Evolutionary conservation across 1,284 basidiomycete genomes (phyloP), one percentile per base, ranked within the genome.

Genomic region (Mycena sp.): DNA sequence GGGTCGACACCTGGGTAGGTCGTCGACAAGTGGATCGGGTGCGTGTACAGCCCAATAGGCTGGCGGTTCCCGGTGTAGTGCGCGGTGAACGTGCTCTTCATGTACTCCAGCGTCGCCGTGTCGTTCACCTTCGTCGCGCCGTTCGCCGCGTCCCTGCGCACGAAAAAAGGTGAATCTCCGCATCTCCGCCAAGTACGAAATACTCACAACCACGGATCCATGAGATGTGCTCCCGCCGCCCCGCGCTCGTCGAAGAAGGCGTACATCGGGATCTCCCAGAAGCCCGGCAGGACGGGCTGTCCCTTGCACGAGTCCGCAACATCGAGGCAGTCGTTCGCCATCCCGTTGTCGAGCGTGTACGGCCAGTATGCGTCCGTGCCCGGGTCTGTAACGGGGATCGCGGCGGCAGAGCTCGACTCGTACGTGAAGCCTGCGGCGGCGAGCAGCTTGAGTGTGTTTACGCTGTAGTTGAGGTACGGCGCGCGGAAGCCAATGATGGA

Each of bases 181-280:
- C 32, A 37, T 9, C 9, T 10, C 10, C 32, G 32, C 32, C 32
- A 37, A 16, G 32, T 37, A 16, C 32, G 32, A 9, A 37, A 16
- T 9, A 37, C 32, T 37, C 32, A 37, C 25, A 94, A 79, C 90
- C 90, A 94, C 57, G 91, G 91, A 74, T 94, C 93, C 92, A 93
- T 93, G 68, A 93, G 80, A 78, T 92, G 89, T 12, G 81, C 77
- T 1, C 89, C 89, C 23, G 69, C 76, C 10, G 76, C 77, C 11
- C 88, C 88, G n/a, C 80, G 75, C 17, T 83, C 70, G 72, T 92
- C 90, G 69, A 92, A 92, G 74, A 87, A 85, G 0, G 88, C 87
- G 73, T 92, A 92, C 91, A 93, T 92, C 3, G 91, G 91, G 63
- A 92, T 83, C 74, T 92, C 90, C 91, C 91, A 93, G 72, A 93